A percentile compares a stretch with the other conserved stretches of the same genome.
Evolutionary conservation across 495 filamentous ascomycete genomes (phyloP).

Genomic region (Trypethelium eluteriae): DNA sequence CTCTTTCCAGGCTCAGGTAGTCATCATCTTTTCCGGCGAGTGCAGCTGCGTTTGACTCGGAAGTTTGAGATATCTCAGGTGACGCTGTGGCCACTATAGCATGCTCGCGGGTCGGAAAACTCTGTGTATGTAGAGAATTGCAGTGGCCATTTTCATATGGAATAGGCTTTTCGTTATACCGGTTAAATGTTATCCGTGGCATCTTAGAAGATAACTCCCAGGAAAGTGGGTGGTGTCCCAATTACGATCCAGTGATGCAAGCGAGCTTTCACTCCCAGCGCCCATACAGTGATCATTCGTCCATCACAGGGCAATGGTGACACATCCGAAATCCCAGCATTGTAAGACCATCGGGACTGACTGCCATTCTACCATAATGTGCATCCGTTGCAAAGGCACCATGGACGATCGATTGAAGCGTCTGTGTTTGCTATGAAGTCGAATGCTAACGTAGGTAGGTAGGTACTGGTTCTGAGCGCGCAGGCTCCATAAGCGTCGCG

Average conservation of each 20-base stretch:
- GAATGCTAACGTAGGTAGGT: conserved; percentile 14
- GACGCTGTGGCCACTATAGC: background rate
- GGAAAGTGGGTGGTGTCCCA: no score
- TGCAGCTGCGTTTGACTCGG: no score
- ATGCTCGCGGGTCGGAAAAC: background rate
- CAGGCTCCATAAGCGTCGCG: background rate
- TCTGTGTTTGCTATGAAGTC: conserved; percentile 17
- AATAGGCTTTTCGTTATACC: background rate
- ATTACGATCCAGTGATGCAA: no score
- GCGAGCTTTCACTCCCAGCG: no score
- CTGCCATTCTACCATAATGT: background rate
- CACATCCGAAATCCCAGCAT: background rate
- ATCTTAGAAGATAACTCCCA: background rate
- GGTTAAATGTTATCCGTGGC: background rate
- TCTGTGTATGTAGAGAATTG: background rate
- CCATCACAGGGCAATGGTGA: background rate
- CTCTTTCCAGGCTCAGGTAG: no score
- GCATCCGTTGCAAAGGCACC: conserved; percentile 12
- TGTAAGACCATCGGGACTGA: background rate
- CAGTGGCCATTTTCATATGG: background rate
- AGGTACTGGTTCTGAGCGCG: conserved; percentile 15
- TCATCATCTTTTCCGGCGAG: no score
- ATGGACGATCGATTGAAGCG: conserved; percentile 12
- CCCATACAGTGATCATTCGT: background rate
- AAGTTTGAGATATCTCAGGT: background rate